Evolutionary conservation across 1,284 basidiomycete species (phyloP).

Genomic region (Rhodotorula sp.): DNA sequence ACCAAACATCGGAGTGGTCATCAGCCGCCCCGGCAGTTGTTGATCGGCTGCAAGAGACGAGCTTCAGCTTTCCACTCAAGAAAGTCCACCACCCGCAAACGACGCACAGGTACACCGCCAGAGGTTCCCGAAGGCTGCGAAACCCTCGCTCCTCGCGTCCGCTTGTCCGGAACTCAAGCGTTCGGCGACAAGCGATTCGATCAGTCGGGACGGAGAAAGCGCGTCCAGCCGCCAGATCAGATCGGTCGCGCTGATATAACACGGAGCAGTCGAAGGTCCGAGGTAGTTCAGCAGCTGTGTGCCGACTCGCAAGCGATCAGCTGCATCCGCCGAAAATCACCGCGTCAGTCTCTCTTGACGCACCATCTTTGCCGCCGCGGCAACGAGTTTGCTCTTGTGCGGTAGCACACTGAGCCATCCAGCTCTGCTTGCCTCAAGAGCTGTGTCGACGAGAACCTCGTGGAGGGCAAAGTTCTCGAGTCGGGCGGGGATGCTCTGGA

Average conservation of each 20-base stretch:
- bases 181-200: conserved; percentile 74
- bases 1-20: conserved; percentile 81
- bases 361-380: conserved; percentile 19
- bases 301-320: not conserved
- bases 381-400: not conserved
- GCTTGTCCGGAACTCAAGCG: conserved; percentile 61
- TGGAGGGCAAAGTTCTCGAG: conserved; percentile 64
- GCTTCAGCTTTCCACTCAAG: not conserved
- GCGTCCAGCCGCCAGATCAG: conserved; percentile 83
- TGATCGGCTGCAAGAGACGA: conserved; percentile 66
- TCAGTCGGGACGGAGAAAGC: conserved; percentile 61
- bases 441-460: conserved; percentile 63
- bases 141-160: conserved; percentile 54
- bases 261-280: conserved; percentile 63
- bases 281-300: conserved; percentile 75
- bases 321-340: not conserved
- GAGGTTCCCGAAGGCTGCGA: conserved; percentile 85
- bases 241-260: conserved; percentile 77
- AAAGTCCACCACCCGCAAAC: accelerated
- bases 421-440: conserved; percentile 56
- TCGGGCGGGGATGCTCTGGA: not conserved
- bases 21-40: conserved; percentile 71
- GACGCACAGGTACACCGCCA: conserved; percentile 81
- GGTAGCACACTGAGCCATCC: conserved; percentile 45
- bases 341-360: not conserved